Base-by-base conservation (phyloP, 345 rosid genomes). In the Syzygium aqueum region DNA sequence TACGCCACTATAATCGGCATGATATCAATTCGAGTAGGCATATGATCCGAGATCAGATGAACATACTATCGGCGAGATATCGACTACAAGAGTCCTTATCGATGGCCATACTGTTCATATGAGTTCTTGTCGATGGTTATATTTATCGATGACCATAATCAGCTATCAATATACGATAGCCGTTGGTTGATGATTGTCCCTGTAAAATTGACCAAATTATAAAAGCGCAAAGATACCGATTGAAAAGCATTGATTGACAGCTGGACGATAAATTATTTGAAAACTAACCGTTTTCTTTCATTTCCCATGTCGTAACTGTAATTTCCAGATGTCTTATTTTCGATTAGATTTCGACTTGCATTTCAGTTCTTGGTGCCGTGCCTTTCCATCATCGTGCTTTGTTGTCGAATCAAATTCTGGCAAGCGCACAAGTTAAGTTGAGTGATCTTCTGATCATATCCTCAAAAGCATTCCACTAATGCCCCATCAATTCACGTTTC, bases 131-230 rank as follows among this genome's bases (percentile, higher is more conserved):
- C 4, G 14, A 57, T 10, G 28, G 1, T 57, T 43, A 9, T 57
- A 10, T 0, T 59, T 27, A 59, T 11, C 0, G 3, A 59, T 59
- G 28, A 27, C 16, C 16, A 59, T 59, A 9, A 59, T 59, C 1
- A 25, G 12, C 3, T 59, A 11, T 4, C 5, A 3, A 59, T 59
- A 11, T 27, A 4, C 0, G 7, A 27, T 27, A 5, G 0, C 15
- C 0, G 16, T 59, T 11, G 65, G 27, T 25, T 5, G 65, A 59
- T 7, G 12, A 25, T 59, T 25, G 27, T 25, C 65, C 11, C 5
- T 6, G 27, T 27, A 5, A 59, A 59, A 2, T 59, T 59, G 7
- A 25, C 2, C 11, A 25, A 27, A 59, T n/a, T 15, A 25, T 11
- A 59, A 59, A 25, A 59, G 0, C 0, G 15, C 1, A 25, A 12